Percentiles rank a stretch among this genome's conserved stretches.
Evolutionary conservation across 805 yeast species (phyloP).

Genomic region (Saccharomyces paradoxus): DNA sequence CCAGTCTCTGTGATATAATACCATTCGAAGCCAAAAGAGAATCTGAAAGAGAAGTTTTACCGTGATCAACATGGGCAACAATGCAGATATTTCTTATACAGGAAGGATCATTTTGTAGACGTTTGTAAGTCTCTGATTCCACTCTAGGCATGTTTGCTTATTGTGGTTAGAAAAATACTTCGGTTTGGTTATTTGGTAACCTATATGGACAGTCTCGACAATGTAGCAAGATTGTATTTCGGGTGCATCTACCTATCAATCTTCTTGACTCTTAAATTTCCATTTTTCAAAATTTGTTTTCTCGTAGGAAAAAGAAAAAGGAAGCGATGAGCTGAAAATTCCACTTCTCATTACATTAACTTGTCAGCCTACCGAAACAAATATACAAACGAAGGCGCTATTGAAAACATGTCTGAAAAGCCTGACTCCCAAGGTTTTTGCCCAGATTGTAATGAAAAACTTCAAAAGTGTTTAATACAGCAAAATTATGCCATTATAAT

Average conservation of each 20-base stretch:
- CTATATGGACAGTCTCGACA: not conserved
- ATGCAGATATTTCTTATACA: constrained; percentile 85
- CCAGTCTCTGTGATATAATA: constrained; percentile 86
- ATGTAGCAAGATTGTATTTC: not conserved
- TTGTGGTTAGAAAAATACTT: not conserved
- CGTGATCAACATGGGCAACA: constrained; percentile 97
- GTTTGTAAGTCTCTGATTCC: constrained; percentile 52
- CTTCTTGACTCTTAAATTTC: not conserved
- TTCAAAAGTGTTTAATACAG: constrained; percentile 28
- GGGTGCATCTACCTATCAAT: not conserved
- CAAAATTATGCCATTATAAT: constrained; percentile 29
- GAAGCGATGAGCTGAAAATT: not conserved
- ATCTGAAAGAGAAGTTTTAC: constrained; percentile 92
- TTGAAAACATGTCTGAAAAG: not conserved
- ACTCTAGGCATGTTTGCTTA: constrained; percentile 39
- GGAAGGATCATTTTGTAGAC: constrained; percentile 61
- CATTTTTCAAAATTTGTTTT: not conserved
- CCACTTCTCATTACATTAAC: not conserved
- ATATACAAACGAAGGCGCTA: not conserved
- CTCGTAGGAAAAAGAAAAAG: not conserved
- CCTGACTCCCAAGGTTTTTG: constrained; percentile 3
- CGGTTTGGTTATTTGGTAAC: not conserved
- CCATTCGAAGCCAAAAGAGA: constrained; percentile 91
- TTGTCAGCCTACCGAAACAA: not conserved
- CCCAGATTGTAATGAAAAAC: constrained; percentile 20